Evolutionary conservation across 2,329 filamentous ascomycete species (phyloP).

Genomic region (Monosporascus sp.): DNA sequence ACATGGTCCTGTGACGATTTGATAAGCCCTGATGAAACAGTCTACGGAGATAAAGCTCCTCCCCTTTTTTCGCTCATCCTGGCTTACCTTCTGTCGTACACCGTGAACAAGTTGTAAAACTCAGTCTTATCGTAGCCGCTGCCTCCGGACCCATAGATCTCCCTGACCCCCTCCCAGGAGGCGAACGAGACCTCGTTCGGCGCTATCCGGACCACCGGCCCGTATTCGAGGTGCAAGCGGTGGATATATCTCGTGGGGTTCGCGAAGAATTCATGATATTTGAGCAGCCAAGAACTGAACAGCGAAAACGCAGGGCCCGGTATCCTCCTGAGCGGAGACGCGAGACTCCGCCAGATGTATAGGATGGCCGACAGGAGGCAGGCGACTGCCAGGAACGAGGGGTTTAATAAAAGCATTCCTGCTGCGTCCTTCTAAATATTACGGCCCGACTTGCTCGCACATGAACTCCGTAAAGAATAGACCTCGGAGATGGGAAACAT

Average conservation of each 20-base stretch:
- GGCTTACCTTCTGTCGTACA: conserved; percentile 49
- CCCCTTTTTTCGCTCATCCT: neutral
- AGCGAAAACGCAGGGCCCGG: conserved; percentile 45
- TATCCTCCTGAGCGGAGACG: conserved; percentile 35
- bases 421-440: neutral
- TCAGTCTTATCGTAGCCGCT: conserved; percentile 62
- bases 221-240: conserved; percentile 47
- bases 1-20: conserved; percentile 47
- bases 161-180: conserved; percentile 50
- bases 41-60: neutral
- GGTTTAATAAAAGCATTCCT: conserved; percentile 20
- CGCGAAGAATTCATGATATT: conserved; percentile 51
- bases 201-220: conserved; percentile 51
- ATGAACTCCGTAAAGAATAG: neutral
- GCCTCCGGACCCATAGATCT: conserved; percentile 57
- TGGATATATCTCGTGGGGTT: conserved; percentile 52
- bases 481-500: too few species aligned
- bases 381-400: conserved; percentile 10
- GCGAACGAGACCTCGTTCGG: conserved; percentile 57
- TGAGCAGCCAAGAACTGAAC: conserved; percentile 46
- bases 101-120: conserved; percentile 57
- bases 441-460: neutral
- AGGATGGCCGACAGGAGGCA: conserved; percentile 9
- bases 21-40: neutral
- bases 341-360: conserved; percentile 23